Conservation (phyloP, 441 rosid species). For the Geranium incanum region DNA sequence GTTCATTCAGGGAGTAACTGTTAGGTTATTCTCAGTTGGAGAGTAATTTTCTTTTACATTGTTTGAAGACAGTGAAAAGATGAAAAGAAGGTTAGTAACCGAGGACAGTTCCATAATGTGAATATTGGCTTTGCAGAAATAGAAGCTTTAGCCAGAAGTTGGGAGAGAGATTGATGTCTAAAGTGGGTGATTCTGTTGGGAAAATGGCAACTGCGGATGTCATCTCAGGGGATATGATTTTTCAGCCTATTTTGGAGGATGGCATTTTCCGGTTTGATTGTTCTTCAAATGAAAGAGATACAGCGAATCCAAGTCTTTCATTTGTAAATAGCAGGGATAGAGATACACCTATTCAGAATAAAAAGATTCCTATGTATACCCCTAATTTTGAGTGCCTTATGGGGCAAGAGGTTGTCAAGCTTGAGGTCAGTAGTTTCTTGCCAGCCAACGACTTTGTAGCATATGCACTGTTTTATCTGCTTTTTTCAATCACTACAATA, state of each 20-base stretch:
- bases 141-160: slow-evolving; percentile 14
- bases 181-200: slow-evolving; percentile 36
- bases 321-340: slow-evolving; percentile 47
- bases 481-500: neutral
- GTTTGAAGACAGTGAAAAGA: slow-evolving; percentile 1
- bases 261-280: slow-evolving; percentile 79
- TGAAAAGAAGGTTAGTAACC: neutral
- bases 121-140: slow-evolving; percentile 30
- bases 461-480: slow-evolving; percentile 2
- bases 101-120: neutral
- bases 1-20: neutral
- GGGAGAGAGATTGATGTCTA: slow-evolving; percentile 21
- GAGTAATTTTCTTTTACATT: neutral
- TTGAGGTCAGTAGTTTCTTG: slow-evolving; percentile 41
- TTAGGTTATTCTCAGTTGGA: neutral
- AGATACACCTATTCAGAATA: slow-evolving; percentile 40
- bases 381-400: slow-evolving; percentile 38
- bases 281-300: slow-evolving; percentile 43
- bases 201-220: slow-evolving; percentile 30
- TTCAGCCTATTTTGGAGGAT: slow-evolving; percentile 58
- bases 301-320: slow-evolving; percentile 66
- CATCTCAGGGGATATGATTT: slow-evolving; percentile 47
- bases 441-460: neutral
- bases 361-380: slow-evolving; percentile 40
- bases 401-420: slow-evolving; percentile 58